phyloP scores from a whole-genome alignment of 148 eudicot species.

The Rhododendron molle region DNA sequence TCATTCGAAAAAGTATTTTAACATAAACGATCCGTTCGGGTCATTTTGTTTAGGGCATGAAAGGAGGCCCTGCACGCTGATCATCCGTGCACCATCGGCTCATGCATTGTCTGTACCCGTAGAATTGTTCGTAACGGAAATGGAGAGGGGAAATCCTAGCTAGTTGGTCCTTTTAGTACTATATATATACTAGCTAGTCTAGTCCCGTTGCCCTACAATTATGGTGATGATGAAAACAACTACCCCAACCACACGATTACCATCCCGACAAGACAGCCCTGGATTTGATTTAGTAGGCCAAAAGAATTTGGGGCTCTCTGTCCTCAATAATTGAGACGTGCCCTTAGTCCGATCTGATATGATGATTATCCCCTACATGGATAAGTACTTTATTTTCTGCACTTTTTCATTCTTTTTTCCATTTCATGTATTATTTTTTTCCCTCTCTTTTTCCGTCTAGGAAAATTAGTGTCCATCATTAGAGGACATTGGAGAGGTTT shows the following conservation, averaged over 20 bases:
- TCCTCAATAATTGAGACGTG: conserved; percentile 18
- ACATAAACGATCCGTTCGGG: too few species aligned
- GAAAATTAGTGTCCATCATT: neutral
- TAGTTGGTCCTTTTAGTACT: neutral
- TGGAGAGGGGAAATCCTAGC: neutral
- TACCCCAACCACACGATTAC: neutral
- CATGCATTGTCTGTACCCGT: too few species aligned
- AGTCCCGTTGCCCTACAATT: neutral
- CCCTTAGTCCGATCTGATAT: neutral
- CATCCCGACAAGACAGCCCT: conserved; percentile 6
- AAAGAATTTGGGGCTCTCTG: conserved; percentile 6
- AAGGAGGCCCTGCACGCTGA: too few species aligned
- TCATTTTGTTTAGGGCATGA: too few species aligned
- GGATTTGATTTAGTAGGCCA: conserved; percentile 19
- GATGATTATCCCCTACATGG: conserved; percentile 16
- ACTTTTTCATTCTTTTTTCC: neutral
- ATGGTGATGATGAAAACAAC: neutral
- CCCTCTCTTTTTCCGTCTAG: neutral
- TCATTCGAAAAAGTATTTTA: too few species aligned
- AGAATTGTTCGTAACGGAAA: too few species aligned
- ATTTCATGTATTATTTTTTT: neutral
- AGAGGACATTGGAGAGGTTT: neutral
- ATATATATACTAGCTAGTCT: neutral
- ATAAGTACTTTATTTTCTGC: neutral
- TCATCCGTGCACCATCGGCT: too few species aligned